phyloP scores from a whole-genome alignment of 139 green algal genomes.

The Chlorella sp. region DNA sequence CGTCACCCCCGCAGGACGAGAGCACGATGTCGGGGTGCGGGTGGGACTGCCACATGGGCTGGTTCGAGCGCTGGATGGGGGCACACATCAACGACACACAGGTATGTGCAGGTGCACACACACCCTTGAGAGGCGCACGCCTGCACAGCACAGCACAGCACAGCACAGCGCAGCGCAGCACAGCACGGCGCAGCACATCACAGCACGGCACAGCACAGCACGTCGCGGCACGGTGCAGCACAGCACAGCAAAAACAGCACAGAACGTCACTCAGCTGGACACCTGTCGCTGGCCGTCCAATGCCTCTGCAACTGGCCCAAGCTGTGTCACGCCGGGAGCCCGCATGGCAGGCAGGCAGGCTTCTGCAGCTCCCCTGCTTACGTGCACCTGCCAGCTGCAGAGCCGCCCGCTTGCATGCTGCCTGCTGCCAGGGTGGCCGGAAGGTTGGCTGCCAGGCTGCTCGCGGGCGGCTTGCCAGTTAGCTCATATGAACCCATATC shows the following conservation, averaged over 20 bases:
- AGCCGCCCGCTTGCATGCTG: too few species aligned
- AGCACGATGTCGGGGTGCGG: neutral
- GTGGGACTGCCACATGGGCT: constrained; percentile 2
- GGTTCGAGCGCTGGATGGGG: neutral
- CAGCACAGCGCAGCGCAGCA: too few species aligned
- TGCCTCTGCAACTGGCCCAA: neutral
- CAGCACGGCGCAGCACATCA: too few species aligned
- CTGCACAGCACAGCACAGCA: too few species aligned
- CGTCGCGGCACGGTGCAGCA: too few species aligned
- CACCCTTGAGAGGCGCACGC: neutral
- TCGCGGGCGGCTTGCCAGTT: neutral
- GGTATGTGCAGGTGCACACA: neutral
- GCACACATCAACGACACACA: neutral
- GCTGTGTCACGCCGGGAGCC: neutral
- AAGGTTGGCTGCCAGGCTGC: neutral
- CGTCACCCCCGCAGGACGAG: neutral
- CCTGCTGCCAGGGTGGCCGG: too few species aligned
- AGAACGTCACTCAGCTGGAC: too few species aligned
- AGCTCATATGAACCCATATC: neutral
- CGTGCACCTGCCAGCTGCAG: neutral
- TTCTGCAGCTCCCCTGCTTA: neutral
- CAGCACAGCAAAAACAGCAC: too few species aligned
- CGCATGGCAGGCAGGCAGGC: neutral
- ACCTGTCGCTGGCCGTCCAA: neutral
- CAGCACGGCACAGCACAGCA: too few species aligned